These are phyloP conservation scores for Penicillium samsonianum DNA, from an alignment of 495 filamentous ascomycete genomes.

Conservation along the genomic window DNA sequence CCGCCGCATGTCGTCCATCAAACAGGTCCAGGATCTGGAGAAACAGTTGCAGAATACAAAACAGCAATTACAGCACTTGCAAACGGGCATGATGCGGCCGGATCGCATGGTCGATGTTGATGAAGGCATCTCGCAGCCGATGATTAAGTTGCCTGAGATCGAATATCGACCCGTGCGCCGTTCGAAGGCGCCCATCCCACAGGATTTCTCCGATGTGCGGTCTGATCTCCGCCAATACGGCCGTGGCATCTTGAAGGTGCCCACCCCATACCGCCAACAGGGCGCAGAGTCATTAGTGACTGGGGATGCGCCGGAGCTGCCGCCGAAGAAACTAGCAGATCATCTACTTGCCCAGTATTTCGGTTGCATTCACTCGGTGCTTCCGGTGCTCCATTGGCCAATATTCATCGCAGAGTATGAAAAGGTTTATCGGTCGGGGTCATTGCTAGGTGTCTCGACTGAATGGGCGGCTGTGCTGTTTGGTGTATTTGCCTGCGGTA, in stretches of 20 bases:
- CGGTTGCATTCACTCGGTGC: conserved; percentile 69
- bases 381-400: conserved; percentile 90
- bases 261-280: conserved; percentile 67
- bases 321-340: conserved; percentile 70
- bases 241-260: conserved; percentile 79
- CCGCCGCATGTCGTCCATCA: conserved; percentile 97
- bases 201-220: conserved; percentile 71
- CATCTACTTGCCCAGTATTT: conserved; percentile 76
- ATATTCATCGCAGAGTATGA: conserved; percentile 77
- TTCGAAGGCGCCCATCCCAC: conserved; percentile 57
- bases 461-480: conserved; percentile 84
- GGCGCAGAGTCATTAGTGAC: conserved; percentile 52
- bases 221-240: conserved; percentile 72
- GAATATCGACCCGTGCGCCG: conserved; percentile 62
- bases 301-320: conserved; percentile 63
- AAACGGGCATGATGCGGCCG: conserved; percentile 48
- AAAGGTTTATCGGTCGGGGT: conserved; percentile 67
- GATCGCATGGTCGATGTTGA: conserved; percentile 62
- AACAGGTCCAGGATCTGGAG: conserved; percentile 97
- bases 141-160: conserved; percentile 71
- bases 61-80: conserved; percentile 70
- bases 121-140: conserved; percentile 54
- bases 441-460: conserved; percentile 62
- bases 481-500: conserved; percentile 80
- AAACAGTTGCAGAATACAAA: conserved; percentile 79